These are phyloP conservation scores for Sordariomycetes sp. DNA, from an alignment of 2,329 filamentous ascomycete species.

Conservation along the genomic window DNA sequence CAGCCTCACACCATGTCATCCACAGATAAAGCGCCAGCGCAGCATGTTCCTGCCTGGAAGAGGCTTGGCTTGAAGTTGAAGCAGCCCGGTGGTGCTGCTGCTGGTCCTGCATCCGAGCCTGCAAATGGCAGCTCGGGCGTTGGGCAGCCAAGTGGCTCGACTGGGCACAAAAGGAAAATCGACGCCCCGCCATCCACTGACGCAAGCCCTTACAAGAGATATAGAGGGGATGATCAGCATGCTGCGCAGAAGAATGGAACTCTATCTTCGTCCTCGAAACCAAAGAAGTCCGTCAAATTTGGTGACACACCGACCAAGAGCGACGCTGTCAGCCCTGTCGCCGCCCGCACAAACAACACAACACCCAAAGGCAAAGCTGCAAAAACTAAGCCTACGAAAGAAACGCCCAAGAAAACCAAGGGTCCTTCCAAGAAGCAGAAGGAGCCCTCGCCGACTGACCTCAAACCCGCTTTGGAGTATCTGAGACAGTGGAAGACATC, in stretches of 20 bases:
- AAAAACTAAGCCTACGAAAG: constrained; percentile 17
- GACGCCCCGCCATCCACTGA: constrained; percentile 21
- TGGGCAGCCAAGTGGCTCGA: constrained; percentile 23
- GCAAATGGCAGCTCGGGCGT: constrained; percentile 18
- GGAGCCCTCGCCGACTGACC: constrained; percentile 28
- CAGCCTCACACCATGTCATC: constrained; percentile 28
- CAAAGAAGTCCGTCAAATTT: constrained; percentile 39
- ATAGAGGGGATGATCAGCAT: constrained; percentile 17
- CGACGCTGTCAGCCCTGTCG: constrained; percentile 7
- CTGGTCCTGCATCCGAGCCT: constrained; percentile 19
- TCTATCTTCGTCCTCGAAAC: constrained; percentile 1
- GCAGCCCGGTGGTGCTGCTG: constrained; percentile 20
- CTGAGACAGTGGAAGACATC: constrained; percentile 65
- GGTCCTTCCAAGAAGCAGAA: constrained; percentile 28
- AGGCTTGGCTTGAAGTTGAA: constrained; percentile 56
- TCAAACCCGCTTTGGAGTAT: constrained; percentile 64
- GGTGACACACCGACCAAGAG: constrained; percentile 29
- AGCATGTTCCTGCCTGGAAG: constrained; percentile 48
- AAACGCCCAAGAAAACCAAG: constrained; percentile 23
- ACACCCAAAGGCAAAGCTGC: constrained; percentile 11
- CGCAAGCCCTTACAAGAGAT: constrained; percentile 22
- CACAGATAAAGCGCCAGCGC: constrained; percentile 10
- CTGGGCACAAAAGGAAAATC: constrained; percentile 26
- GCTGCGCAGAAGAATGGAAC: not conserved
- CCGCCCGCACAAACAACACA: constrained; percentile 16